Evolutionary conservation across 257 asterid genomes (phyloP), one percentile per base, ranked within the genome.

Genomic region (Ocimum tenuiflorum): DNA sequence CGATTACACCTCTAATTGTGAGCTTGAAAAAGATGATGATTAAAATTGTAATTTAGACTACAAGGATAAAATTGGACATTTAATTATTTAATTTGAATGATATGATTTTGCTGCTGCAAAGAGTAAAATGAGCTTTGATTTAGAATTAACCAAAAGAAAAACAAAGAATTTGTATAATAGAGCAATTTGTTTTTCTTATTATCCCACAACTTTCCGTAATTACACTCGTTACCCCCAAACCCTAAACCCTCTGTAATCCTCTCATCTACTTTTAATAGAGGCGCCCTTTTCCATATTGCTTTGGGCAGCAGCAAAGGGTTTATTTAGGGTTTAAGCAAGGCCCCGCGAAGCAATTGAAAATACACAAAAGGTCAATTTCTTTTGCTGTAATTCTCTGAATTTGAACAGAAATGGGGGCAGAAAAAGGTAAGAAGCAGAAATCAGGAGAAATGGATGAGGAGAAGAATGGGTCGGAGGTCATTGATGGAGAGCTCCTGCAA

Each of bases 401-500:
- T 39, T 18, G 29, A 47, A 5, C 52, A 51, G 70, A 62, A 74
- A 89, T 89, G 97, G 95, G 81, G 41, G 89, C 76, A 36, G 96
- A 88, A 75, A 88, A 86, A 75, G 91, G 89, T 57, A 88, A 88
- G 83, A 88, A 83, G 78, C 94, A 82, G 80, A 88, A 80, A 79
- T 61, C 75, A 68, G 85, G 22, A 60, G 87, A 72, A 18, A 67
- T 1, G 22, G 83, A 73, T 72, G 89, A 76, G 35, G 91, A 81
- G 17, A 77, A 57, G 73, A 70, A 71, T 68, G 86, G 67, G 9
- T 24, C 55, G 15, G 81, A 76, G 19, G 74, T 43, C 36, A 60
- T 76, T 73, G 95, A 87, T 38, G 78, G 60, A 19, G 88, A 83
- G 56, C 88, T 87, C 64, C 78, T 85, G 59, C 62, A 68, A 29